Base-by-base conservation (phyloP, 2,329 filamentous ascomycete genomes). In the Sporothrix protearum region DNA sequence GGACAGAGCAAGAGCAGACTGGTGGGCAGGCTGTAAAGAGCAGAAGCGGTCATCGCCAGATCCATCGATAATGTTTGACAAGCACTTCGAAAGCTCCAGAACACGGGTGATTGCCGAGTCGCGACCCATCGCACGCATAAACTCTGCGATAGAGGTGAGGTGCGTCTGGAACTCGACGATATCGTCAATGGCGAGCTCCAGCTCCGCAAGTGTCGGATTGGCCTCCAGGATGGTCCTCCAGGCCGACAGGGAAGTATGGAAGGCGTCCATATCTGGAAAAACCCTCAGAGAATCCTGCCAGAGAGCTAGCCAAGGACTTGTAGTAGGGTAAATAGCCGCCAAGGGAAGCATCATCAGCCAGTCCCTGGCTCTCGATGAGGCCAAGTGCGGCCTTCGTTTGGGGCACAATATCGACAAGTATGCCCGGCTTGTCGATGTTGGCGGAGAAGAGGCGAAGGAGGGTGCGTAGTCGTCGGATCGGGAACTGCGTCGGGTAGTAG, bases 391-490 rank as follows among this genome's bases (percentile, higher is more conserved):
- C 79, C 28, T 82, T 80, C 3, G 82, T 76, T 8, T 85, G 81
- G 2, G 77, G 75, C 9, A 78, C 75, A 30, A 88, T 78, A 25
- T 81, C 80, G 0, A 78, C 76, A 6, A 83, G 76, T 28, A 80
- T 79, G 14, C 80, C 79, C 6, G 78, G 78, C 12, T 82, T 79
- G 28, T 85, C 85, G n/a, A 88, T 77, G 30, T 82, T 83, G 59
- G 84, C 81, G 14, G 82, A 81, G 10, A 85, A 80, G 0, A 89
- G 77, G 12, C 83, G 80, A 1, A 87, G 77, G 5, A 89, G 77
- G 0, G 85, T 83, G 16, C 87, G 82, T 2, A 88, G 78, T 25
- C 86, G 81, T 45, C 87, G 82, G 47, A 89, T 77, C 0, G 87
- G 87, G 73, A 85, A 85, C 28, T 79, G 81, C 0, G 86, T 83